Percentiles rank a stretch among this genome's conserved stretches.
phyloP scores from a whole-genome alignment of 1,139 yeast species.

The Candida tropicalis region DNA sequence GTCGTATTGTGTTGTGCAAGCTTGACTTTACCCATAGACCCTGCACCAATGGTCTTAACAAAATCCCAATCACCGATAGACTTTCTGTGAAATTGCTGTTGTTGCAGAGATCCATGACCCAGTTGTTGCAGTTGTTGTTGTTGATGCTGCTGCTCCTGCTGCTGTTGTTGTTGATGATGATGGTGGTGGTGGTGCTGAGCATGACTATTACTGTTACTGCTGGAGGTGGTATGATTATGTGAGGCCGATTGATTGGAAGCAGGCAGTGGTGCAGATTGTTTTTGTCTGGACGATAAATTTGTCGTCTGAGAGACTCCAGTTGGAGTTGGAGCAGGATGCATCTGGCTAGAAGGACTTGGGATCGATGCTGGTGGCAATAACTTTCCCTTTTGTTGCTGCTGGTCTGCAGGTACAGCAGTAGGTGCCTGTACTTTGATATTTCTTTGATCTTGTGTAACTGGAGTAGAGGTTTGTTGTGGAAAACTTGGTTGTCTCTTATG shows the following conservation, averaged over 20 bases:
- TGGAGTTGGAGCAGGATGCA: slow-evolving; percentile 16
- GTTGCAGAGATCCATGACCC: not conserved
- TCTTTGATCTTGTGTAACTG: slow-evolving; percentile 8
- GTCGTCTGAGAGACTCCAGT: slow-evolving; percentile 11
- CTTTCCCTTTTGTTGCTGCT: slow-evolving; percentile 16
- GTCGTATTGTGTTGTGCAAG: slow-evolving; percentile 85
- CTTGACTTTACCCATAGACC: slow-evolving; percentile 98
- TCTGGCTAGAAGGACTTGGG: slow-evolving; percentile 22
- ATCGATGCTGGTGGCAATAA: slow-evolving; percentile 30
- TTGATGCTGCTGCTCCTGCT: slow-evolving; percentile 12
- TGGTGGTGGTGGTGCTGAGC: slow-evolving; percentile 12
- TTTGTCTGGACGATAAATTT: slow-evolving; percentile 3
- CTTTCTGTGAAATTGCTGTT: slow-evolving; percentile 63
- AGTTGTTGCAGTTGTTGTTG: slow-evolving; percentile 13
- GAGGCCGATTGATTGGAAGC: slow-evolving; percentile 1
- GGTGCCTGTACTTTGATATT: slow-evolving; percentile 9
- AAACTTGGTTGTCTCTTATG: slow-evolving; percentile 28
- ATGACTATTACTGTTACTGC: slow-evolving; percentile 9
- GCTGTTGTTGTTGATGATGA: slow-evolving; percentile 14
- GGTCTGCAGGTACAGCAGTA: slow-evolving; percentile 4
- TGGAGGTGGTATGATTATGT: slow-evolving; percentile 9
- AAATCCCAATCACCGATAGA: slow-evolving; percentile 98
- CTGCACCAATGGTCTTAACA: slow-evolving; percentile 94
- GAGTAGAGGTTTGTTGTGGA: slow-evolving; percentile 15
- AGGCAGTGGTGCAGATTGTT: slow-evolving; percentile 7